A percentile compares a stretch with the other conserved stretches of the same genome.
phyloP scores from a whole-genome alignment of 768 basidiomycete species.

The Cystofilobasidium bisporidii region DNA sequence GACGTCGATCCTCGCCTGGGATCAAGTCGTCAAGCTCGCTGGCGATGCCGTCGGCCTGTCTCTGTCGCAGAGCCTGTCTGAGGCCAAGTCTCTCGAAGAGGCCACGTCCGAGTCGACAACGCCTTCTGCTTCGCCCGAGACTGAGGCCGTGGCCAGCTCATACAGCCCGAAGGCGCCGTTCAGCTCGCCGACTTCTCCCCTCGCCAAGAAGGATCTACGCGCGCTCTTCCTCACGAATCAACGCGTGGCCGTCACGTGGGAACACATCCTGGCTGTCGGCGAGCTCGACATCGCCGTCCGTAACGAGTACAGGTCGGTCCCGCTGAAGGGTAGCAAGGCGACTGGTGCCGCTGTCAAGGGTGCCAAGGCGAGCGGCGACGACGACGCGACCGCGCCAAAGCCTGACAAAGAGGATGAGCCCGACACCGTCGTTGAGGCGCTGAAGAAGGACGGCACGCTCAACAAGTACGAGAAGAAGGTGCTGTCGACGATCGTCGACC shows the following conservation, averaged over 20 bases:
- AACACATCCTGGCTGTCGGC: not conserved
- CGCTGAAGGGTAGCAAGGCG: too few species aligned
- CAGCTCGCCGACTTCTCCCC: too few species aligned
- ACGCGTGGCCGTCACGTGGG: not conserved
- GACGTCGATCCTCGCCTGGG: slow-evolving; percentile 11
- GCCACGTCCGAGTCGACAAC: too few species aligned
- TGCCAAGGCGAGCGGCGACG: not conserved
- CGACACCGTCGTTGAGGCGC: slow-evolving; percentile 52
- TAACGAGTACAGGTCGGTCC: not conserved
- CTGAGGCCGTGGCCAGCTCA: too few species aligned
- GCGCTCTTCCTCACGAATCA: not conserved
- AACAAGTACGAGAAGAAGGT: slow-evolving; percentile 72
- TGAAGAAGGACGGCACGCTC: slow-evolving; percentile 66
- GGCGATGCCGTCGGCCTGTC: slow-evolving; percentile 15
- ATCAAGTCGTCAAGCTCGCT: slow-evolving; percentile 12
- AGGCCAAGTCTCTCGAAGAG: too few species aligned
- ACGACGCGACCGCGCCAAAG: slow-evolving; percentile 37
- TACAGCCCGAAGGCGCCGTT: too few species aligned
- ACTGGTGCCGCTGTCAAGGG: not conserved
- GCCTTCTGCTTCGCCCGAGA: too few species aligned
- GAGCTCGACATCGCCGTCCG: not conserved
- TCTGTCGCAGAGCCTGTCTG: not conserved
- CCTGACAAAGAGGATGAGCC: slow-evolving; percentile 34
- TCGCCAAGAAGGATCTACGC: not conserved
- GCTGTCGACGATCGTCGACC: slow-evolving; percentile 75